Percentiles rank a stretch among this genome's conserved stretches.
phyloP scores from a whole-genome alignment of 768 basidiomycete species.

The Phaffia tasmanica region DNA sequence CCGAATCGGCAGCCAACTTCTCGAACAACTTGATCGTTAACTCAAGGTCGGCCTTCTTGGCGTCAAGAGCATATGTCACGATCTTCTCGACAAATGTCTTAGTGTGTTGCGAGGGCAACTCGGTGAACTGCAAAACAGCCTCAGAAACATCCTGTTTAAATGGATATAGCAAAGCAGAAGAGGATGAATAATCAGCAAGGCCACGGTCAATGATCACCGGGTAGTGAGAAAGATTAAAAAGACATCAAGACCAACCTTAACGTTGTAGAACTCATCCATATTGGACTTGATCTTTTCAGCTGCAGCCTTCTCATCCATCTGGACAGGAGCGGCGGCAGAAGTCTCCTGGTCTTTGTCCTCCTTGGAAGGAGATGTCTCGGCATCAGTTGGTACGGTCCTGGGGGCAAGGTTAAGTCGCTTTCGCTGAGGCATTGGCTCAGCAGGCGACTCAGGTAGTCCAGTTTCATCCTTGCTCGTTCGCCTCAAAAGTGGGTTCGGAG shows the following conservation, averaged over 20 bases:
- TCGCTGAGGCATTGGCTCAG: slow-evolving; percentile 43
- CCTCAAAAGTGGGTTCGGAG: no score
- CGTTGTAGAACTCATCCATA: slow-evolving; percentile 71
- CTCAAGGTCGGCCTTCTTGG: slow-evolving; percentile 65
- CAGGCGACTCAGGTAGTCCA: not conserved
- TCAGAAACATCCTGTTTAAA: slow-evolving; percentile 46
- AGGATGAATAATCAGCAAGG: not conserved
- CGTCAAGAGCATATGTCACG: slow-evolving; percentile 58
- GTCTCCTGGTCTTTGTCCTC: slow-evolving; percentile 40
- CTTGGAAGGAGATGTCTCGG: slow-evolving; percentile 37
- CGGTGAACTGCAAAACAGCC: slow-evolving; percentile 72
- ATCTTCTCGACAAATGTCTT: slow-evolving; percentile 62
- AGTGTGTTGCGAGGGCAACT: slow-evolving; percentile 56
- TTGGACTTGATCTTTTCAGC: slow-evolving; percentile 70
- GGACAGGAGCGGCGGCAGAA: slow-evolving; percentile 33
- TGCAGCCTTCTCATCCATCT: slow-evolving; percentile 56
- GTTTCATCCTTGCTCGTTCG: no score
- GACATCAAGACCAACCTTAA: slow-evolving; percentile 45
- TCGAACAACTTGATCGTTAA: slow-evolving; percentile 66
- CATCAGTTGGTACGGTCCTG: slow-evolving; percentile 57
- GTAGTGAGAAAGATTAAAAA: no score
- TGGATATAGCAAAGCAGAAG: not conserved
- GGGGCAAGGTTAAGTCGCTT: slow-evolving; percentile 65
- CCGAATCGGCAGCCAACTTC: slow-evolving; percentile 50
- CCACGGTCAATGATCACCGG: not conserved